These are phyloP conservation scores for Leccinum subtestaceum DNA, from an alignment of 768 basidiomycete genomes.

Conservation along the genomic window DNA sequence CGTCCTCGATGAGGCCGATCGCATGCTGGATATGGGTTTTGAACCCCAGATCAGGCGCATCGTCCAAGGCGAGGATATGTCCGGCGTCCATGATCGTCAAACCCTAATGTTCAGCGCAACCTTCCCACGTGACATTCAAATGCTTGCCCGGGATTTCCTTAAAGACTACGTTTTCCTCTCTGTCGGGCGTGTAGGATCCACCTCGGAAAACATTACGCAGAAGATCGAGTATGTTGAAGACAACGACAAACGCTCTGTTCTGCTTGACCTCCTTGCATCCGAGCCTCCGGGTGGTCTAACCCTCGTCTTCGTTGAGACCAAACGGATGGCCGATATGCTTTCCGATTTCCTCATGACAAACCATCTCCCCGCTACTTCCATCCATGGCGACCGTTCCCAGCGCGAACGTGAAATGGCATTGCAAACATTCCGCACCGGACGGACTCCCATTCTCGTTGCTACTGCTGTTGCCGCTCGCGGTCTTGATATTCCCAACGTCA, in stretches of 20 bases:
- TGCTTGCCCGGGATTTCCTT: constrained; percentile 92
- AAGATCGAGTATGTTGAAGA: constrained; percentile 99
- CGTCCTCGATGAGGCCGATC: constrained; percentile 98
- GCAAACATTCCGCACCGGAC: constrained; percentile 91
- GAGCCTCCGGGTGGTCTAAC: constrained; percentile 72
- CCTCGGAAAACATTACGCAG: constrained; percentile 99
- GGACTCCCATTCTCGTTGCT: constrained; percentile 94
- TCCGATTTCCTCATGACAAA: constrained; percentile 91
- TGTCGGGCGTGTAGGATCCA: constrained; percentile 96
- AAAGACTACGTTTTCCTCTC: constrained; percentile 99
- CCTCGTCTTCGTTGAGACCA: constrained; percentile 98
- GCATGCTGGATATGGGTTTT: constrained; percentile 99
- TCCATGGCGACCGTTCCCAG: constrained; percentile 97
- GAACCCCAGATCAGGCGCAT: constrained; percentile 98
- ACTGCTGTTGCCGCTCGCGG: constrained; percentile 99
- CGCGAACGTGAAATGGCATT: constrained; percentile 96
- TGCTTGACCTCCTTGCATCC: constrained; percentile 89
- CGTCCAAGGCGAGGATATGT: constrained; percentile 98
- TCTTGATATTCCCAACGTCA: constrained; percentile 98
- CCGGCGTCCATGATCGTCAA: constrained; percentile 85
- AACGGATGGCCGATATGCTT: constrained; percentile 98
- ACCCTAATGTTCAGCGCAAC: constrained; percentile 99
- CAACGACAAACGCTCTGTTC: constrained; percentile 91
- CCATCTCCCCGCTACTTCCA: constrained; percentile 87
- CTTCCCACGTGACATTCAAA: constrained; percentile 98